These are phyloP conservation scores for Emergomyces orientalis DNA, from an alignment of 2,329 filamentous ascomycete genomes.

Conservation along the genomic window DNA sequence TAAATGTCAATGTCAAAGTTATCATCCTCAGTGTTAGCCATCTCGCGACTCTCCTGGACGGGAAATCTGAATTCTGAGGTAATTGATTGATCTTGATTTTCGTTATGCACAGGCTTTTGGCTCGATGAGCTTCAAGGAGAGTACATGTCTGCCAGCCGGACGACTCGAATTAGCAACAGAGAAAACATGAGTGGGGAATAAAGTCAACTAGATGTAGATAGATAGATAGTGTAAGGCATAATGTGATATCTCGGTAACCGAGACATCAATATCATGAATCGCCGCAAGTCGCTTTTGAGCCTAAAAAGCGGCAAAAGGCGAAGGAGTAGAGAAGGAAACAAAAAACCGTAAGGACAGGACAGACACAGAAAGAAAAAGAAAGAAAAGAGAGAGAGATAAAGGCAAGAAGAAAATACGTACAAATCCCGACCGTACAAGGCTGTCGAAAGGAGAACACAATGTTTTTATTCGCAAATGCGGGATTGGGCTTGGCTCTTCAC, in stretches of 20 bases:
- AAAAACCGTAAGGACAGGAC: background rate
- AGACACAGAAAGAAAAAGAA: background rate
- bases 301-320: background rate
- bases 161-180: slow-evolving; percentile 32
- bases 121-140: slow-evolving; percentile 28
- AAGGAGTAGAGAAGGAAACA: slow-evolving; percentile 5
- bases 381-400: slow-evolving; percentile 11
- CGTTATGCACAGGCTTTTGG: slow-evolving; percentile 33
- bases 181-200: slow-evolving; percentile 12
- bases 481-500: slow-evolving; percentile 12
- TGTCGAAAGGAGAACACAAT: slow-evolving; percentile 11
- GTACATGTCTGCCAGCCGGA: slow-evolving; percentile 36
- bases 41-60: slow-evolving; percentile 21
- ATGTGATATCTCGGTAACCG: background rate
- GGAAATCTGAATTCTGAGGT: slow-evolving; percentile 10
- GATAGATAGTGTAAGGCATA: background rate
- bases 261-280: background rate
- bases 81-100: slow-evolving; percentile 28
- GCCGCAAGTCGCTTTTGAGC: background rate
- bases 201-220: background rate
- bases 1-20: slow-evolving; percentile 65
- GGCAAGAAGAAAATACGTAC: slow-evolving; percentile 19
- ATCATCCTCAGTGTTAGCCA: slow-evolving; percentile 51
- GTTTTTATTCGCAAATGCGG: slow-evolving; percentile 12
- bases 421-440: slow-evolving; percentile 15